Conservation (phyloP, 441 rosid species). For the Breynia disticha region DNA sequence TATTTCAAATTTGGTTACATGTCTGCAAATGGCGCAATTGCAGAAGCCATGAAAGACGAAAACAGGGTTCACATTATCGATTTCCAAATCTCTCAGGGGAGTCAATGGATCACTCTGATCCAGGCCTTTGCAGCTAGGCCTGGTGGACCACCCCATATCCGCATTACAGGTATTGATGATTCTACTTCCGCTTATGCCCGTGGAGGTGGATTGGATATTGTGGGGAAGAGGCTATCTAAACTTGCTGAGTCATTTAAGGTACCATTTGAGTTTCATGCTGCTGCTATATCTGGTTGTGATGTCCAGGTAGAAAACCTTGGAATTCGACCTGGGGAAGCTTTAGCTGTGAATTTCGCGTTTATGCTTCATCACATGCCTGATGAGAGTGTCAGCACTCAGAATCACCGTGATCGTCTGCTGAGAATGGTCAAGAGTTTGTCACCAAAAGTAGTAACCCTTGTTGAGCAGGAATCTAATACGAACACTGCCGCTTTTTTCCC, state of each 20-base stretch:
- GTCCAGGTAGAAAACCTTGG: conserved; percentile 36
- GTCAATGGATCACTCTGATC: conserved; percentile 77
- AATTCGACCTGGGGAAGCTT: conserved; percentile 48
- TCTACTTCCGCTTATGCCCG: conserved; percentile 66
- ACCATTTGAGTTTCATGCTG: conserved; percentile 64
- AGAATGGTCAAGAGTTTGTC: conserved; percentile 62
- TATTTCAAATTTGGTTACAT: conserved; percentile 82
- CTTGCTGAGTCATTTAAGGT: conserved; percentile 55
- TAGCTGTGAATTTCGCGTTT: conserved; percentile 79
- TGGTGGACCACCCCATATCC: conserved; percentile 77
- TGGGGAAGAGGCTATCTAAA: conserved; percentile 52
- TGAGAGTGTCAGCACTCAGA: conserved; percentile 78
- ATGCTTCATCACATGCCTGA: conserved; percentile 81
- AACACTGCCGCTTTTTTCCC: conserved; percentile 80
- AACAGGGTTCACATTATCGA: conserved; percentile 68
- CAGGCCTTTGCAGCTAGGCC: conserved; percentile 95
- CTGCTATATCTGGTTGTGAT: conserved; percentile 43
- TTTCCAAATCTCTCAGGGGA: conserved; percentile 75
- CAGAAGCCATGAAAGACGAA: conserved; percentile 86
- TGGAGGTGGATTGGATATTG: conserved; percentile 60
- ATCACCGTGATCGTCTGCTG: conserved; percentile 64
- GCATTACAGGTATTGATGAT: conserved; percentile 71
- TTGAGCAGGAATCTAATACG: conserved; percentile 89
- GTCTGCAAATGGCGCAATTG: conserved; percentile 90
- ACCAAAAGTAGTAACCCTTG: conserved; percentile 77